Conservation (phyloP, 306 rosid genomes). For the Sophora flavescens region DNA sequence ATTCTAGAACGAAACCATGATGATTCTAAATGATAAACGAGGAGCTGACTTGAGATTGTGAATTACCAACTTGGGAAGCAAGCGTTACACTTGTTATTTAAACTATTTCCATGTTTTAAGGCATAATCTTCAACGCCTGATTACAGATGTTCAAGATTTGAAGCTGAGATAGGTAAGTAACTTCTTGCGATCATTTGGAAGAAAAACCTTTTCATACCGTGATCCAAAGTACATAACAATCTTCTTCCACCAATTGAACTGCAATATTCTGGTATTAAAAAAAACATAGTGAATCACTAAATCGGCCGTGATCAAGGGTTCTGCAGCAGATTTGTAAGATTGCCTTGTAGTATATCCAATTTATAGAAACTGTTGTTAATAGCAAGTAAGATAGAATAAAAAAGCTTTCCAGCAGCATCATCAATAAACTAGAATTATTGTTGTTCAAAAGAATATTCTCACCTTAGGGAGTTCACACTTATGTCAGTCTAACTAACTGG, state of each 20-base stretch:
- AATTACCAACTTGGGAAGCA: constrained; percentile 75
- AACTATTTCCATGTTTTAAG: constrained; percentile 70
- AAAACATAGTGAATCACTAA: constrained; percentile 39
- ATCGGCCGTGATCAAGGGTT: constrained; percentile 37
- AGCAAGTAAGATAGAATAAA: constrained; percentile 28
- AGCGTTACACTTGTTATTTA: constrained; percentile 54
- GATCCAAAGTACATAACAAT: constrained; percentile 58
- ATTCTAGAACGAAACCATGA: constrained; percentile 36
- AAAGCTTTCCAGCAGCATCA: constrained; percentile 36
- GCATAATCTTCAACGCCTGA: constrained; percentile 79
- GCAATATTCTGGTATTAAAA: constrained; percentile 65
- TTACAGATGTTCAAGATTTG: constrained; percentile 73
- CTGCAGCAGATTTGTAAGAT: constrained; percentile 15
- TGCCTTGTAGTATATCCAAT: background rate
- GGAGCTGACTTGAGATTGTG: constrained; percentile 38
- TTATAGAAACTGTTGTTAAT: constrained; percentile 21
- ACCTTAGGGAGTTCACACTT: constrained; percentile 33
- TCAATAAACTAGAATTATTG: constrained; percentile 12
- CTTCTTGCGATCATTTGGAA: constrained; percentile 56
- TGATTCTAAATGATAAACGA: constrained; percentile 36
- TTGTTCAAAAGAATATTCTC: constrained; percentile 42
- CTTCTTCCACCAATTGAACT: constrained; percentile 67
- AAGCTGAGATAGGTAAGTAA: constrained; percentile 53
- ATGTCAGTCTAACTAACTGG: constrained; percentile 71
- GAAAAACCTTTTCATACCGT: constrained; percentile 60